These are phyloP conservation scores for Trametes sanguinea DNA, from an alignment of 768 basidiomycete species.

Conservation along the genomic window DNA sequence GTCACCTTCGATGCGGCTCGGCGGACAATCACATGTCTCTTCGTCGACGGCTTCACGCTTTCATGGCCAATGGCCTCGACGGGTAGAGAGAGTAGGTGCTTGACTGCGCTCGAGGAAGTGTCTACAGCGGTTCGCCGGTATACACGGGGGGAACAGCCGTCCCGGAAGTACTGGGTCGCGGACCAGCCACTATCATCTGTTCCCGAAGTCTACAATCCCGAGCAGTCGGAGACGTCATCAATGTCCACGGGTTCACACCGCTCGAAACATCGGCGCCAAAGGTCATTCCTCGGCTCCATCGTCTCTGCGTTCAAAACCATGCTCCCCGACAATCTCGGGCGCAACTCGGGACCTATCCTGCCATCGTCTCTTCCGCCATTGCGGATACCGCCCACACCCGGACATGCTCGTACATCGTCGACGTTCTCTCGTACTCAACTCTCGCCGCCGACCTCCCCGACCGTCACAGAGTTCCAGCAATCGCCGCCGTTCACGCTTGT, in stretches of 20 bases:
- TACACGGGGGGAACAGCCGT: neutral
- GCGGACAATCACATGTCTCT: conserved; percentile 50
- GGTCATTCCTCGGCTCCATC: conserved; percentile 69
- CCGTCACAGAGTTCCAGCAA: conserved; percentile 34
- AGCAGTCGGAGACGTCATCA: conserved; percentile 13
- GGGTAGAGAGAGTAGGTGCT: conserved; percentile 36
- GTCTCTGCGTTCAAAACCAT: conserved; percentile 48
- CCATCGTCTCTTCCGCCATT: conserved; percentile 18
- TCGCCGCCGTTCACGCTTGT: conserved; percentile 25
- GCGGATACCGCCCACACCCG: conserved; percentile 14
- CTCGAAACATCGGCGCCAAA: conserved; percentile 65
- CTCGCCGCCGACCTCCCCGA: conserved; percentile 32
- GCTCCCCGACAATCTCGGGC: conserved; percentile 15
- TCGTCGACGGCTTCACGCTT: conserved; percentile 56
- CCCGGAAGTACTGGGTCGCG: neutral
- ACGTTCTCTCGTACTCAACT: conserved; percentile 18
- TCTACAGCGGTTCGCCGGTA: conserved; percentile 46
- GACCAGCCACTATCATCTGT: neutral
- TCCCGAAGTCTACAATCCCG: neutral
- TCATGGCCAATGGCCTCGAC: conserved; percentile 45
- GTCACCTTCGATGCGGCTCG: conserved; percentile 61
- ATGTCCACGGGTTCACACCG: conserved; percentile 18
- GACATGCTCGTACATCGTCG: conserved; percentile 26
- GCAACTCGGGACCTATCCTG: conserved; percentile 16
- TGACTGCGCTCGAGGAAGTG: conserved; percentile 51